A percentile compares a stretch with the other conserved stretches of the same genome.
These are phyloP conservation scores for Marasmius tenuissimus DNA, from an alignment of 1,284 basidiomycete species.

Conservation along the genomic window DNA sequence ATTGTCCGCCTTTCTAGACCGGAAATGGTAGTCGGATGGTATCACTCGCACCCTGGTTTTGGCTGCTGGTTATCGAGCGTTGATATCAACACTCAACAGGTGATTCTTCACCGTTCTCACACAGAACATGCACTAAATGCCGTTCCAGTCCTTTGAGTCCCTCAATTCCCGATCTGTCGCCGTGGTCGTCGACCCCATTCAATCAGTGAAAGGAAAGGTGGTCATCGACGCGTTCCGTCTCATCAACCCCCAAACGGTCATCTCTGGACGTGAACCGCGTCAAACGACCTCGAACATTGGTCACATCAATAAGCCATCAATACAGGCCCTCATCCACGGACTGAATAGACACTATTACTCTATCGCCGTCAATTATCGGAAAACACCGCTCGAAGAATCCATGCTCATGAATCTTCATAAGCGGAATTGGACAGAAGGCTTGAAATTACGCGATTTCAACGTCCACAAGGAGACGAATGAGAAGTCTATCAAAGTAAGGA, in stretches of 20 bases:
- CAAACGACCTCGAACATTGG: slow-evolving; percentile 99
- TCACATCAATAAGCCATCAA: slow-evolving; percentile 97
- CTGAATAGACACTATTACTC: slow-evolving; percentile 97
- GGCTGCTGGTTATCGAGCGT: slow-evolving; percentile 99
- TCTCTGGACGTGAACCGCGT: slow-evolving; percentile 90
- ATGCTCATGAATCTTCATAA: slow-evolving; percentile 99
- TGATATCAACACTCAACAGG: slow-evolving; percentile 99
- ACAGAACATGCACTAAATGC: slow-evolving; percentile 5
- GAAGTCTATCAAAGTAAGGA: slow-evolving; percentile 82
- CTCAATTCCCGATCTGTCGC: slow-evolving; percentile 95
- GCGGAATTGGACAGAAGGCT: slow-evolving; percentile 95
- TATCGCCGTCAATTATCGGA: slow-evolving; percentile 94
- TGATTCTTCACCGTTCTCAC: slow-evolving; percentile 30
- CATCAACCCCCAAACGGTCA: slow-evolving; percentile 85
- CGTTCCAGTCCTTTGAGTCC: slow-evolving; percentile 89
- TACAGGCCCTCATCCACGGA: slow-evolving; percentile 95
- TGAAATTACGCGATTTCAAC: slow-evolving; percentile 88
- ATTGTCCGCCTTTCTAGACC: slow-evolving; percentile 53
- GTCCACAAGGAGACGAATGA: slow-evolving; percentile 85
- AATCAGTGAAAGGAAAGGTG: slow-evolving; percentile 98
- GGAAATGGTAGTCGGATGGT: slow-evolving; percentile 99
- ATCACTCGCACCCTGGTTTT: slow-evolving; percentile 99
- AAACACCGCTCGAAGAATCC: slow-evolving; percentile 95
- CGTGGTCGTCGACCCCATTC: slow-evolving; percentile 98
- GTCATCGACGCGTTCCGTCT: slow-evolving; percentile 99